A percentile compares a stretch with the other conserved stretches of the same genome.
phyloP scores from a whole-genome alignment of 2,329 filamentous ascomycete genomes.

The Aspergillus novofumigatus region DNA sequence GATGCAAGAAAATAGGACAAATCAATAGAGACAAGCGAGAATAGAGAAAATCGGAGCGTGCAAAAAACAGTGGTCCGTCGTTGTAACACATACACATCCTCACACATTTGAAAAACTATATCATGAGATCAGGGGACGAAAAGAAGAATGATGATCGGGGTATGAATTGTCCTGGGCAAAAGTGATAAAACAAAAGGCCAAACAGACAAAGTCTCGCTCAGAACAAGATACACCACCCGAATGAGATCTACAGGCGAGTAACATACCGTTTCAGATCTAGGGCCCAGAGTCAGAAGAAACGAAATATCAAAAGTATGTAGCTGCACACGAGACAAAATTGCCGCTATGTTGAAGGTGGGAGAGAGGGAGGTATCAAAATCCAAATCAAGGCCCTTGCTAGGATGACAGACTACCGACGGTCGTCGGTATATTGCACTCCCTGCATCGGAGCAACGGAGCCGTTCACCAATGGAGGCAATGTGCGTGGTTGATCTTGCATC shows the following conservation, averaged over 20 bases:
- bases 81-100: not conserved
- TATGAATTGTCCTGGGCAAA: slow-evolving; percentile 1
- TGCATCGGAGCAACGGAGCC: slow-evolving; percentile 45
- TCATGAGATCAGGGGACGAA: not conserved
- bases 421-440: slow-evolving; percentile 49
- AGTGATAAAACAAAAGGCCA: not conserved
- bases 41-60: not conserved
- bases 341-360: not conserved
- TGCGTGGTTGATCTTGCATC: slow-evolving; percentile 42
- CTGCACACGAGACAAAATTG: not conserved
- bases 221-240: slow-evolving; percentile 15
- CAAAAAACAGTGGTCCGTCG: not conserved
- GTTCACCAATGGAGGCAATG: slow-evolving; percentile 46
- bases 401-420: slow-evolving; percentile 33
- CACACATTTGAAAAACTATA: not conserved
- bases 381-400: not conserved
- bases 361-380: not conserved
- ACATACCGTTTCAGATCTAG: slow-evolving; percentile 5
- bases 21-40: not conserved
- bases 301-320: not conserved
- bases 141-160: slow-evolving; percentile 1
- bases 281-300: not conserved
- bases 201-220: slow-evolving; percentile 9
- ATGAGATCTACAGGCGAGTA: slow-evolving; percentile 17
- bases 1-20: slow-evolving; percentile 8